Base-by-base conservation (phyloP, 2,329 filamentous ascomycete genomes). In the Aspergillus intermedius region DNA sequence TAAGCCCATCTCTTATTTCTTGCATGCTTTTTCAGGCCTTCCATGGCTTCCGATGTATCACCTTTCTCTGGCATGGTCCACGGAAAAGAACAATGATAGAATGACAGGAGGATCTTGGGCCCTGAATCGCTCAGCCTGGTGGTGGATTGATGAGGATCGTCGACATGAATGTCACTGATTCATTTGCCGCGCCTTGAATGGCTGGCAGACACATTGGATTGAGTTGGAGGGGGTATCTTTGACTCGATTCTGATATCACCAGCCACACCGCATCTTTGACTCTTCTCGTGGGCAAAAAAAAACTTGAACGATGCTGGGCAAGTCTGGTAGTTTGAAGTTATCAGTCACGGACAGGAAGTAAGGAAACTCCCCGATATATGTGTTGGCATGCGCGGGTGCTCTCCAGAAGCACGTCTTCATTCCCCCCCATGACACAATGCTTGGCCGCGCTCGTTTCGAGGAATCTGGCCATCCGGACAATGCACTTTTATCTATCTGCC, bases 331-430 rank as follows among this genome's bases (percentile, higher is more conserved):
- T 30, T 4, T 30, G 25, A 4, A 10, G 25, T 30, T 30, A 30
- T 30, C 10, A 12, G 4, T 30, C 25, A 4, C 10, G 25, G 25
- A 30, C 25, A 30, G 10, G 25, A 30, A 30, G 25, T 30, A 12
- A 30, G 25, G 25, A 10, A 5, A 12, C 25, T 12, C 10, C 25
- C 25, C 10, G 25, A 30, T 30, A 30, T 12, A 30, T 30, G 25
- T 30, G 25, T 12, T 30, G 25, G 25, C 10, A 30, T 30, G 25
- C 25, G 10, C 25, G 3, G 25, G 25, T 12, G 25, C 25, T 30
- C 2, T 28, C 25, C 10, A 30, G 9, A 12, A 52, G 50, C 50
- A 52, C 50, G 50, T 40, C 50, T 52, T 52, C 32, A 30, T 35
- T 35, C 28, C 44, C 41, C 44, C 34, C 42, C 41, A 32, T 52